phyloP scores from a whole-genome alignment of 1,139 yeast species.

The Groenewaldozyma sp. region DNA sequence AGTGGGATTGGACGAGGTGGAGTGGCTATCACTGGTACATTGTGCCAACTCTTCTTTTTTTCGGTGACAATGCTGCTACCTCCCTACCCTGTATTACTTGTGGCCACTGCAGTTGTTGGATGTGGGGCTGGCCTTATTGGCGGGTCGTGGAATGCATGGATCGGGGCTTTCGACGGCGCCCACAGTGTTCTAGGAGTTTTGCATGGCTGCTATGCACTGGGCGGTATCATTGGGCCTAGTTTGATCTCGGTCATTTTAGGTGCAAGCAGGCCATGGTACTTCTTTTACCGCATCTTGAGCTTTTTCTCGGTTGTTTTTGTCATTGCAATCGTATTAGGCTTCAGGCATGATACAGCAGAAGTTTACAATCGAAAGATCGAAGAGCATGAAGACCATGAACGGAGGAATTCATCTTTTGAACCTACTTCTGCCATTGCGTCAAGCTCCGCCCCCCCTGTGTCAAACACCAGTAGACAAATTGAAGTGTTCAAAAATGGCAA shows the following conservation, averaged over 20 bases:
- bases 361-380: slow-evolving; percentile 7
- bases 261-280: slow-evolving; percentile 44
- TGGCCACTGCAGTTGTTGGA: slow-evolving; percentile 51
- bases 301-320: slow-evolving; percentile 31
- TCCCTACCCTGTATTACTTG: slow-evolving; percentile 34
- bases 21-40: slow-evolving; percentile 33
- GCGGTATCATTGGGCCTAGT: slow-evolving; percentile 52
- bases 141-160: slow-evolving; percentile 48
- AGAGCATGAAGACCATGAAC: no score
- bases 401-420: slow-evolving; percentile 1
- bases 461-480: slow-evolving; percentile 5
- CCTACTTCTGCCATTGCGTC: no score
- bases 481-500: slow-evolving; percentile 37
- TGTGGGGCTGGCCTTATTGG: slow-evolving; percentile 46
- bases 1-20: slow-evolving; percentile 35
- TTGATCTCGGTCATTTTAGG: slow-evolving; percentile 45
- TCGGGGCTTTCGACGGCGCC: slow-evolving; percentile 40
- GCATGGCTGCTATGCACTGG: slow-evolving; percentile 55
- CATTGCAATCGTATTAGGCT: slow-evolving; percentile 12
- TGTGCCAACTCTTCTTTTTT: slow-evolving; percentile 32
- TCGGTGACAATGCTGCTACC: slow-evolving; percentile 35
- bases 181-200: slow-evolving; percentile 43
- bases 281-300: slow-evolving; percentile 40
- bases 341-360: slow-evolving; percentile 15
- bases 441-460: slow-evolving; percentile 1